Evolutionary conservation across 805 yeast genomes (phyloP).

Genomic region (Spathaspora passalidarum): DNA sequence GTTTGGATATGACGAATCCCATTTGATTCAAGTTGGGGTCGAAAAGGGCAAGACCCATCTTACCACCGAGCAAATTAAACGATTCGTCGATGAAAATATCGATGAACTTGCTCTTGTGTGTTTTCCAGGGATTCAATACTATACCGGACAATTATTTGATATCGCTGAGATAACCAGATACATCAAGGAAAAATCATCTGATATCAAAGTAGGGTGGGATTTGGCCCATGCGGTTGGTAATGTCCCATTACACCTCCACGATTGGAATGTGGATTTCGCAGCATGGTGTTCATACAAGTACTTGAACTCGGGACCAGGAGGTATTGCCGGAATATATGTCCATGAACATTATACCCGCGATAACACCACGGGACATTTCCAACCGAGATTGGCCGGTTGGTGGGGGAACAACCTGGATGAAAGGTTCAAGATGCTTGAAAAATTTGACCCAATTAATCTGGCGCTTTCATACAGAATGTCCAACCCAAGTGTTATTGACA

Average conservation of each 20-base stretch:
- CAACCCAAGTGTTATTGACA: slow-evolving; percentile 85
- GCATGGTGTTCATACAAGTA: slow-evolving; percentile 94
- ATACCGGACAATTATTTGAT: slow-evolving; percentile 85
- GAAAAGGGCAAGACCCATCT: slow-evolving; percentile 54
- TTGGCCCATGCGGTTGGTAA: slow-evolving; percentile 94
- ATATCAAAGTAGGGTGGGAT: slow-evolving; percentile 84
- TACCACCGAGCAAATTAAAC: slow-evolving; percentile 60
- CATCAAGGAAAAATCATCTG: slow-evolving; percentile 43
- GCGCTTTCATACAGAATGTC: slow-evolving; percentile 89
- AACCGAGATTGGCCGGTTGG: slow-evolving; percentile 91
- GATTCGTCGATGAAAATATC: slow-evolving; percentile 50
- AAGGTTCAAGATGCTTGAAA: slow-evolving; percentile 76
- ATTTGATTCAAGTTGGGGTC: slow-evolving; percentile 64
- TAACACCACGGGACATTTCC: slow-evolving; percentile 27
- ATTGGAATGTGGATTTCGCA: slow-evolving; percentile 92
- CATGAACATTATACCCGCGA: slow-evolving; percentile 48
- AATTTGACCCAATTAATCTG: slow-evolving; percentile 76
- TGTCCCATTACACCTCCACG: slow-evolving; percentile 71
- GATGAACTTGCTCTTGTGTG: slow-evolving; percentile 70
- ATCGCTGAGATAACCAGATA: slow-evolving; percentile 64
- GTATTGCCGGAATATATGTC: slow-evolving; percentile 81
- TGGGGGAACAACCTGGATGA: slow-evolving; percentile 81
- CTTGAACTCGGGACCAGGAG: slow-evolving; percentile 91
- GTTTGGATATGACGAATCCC: slow-evolving; percentile 51
- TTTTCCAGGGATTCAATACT: slow-evolving; percentile 87